Percentiles rank a stretch among this genome's conserved stretches.
Conservation (phyloP, 352 stramenopile species). For the Hyaloperonospora brassicae region DNA sequence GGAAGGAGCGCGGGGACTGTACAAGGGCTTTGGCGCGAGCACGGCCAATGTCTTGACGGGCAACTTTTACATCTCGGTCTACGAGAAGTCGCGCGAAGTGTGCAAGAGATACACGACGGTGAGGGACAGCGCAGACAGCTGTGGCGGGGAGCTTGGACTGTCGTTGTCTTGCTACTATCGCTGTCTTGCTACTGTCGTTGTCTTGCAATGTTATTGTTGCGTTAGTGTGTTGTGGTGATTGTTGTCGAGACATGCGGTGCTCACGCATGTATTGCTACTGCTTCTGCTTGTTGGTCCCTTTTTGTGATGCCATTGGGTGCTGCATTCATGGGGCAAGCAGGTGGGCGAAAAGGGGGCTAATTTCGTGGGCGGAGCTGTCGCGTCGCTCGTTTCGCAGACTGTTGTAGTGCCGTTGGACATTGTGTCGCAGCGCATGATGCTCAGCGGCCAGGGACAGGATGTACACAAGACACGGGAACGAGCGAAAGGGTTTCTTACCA, state of each 20-base stretch:
- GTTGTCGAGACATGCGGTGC: neutral
- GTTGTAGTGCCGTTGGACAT: constrained; percentile 84
- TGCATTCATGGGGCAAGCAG: constrained; percentile 10
- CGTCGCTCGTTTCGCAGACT: constrained; percentile 79
- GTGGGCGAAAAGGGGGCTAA: constrained; percentile 60
- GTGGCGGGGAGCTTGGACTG: neutral
- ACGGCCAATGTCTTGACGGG: constrained; percentile 79
- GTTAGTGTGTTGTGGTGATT: neutral
- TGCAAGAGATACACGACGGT: constrained; percentile 53
- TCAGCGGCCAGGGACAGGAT: constrained; percentile 65
- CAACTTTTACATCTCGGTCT: constrained; percentile 87
- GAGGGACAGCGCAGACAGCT: neutral
- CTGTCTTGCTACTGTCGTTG: too few relatives aligned
- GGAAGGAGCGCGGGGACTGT: constrained; percentile 69
- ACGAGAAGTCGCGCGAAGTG: constrained; percentile 74
- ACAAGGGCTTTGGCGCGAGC: constrained; percentile 84
- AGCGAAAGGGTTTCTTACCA: constrained; percentile 45
- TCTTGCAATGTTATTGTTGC: too few relatives aligned
- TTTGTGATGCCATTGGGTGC: neutral
- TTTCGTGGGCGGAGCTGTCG: constrained; percentile 64
- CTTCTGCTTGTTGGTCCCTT: neutral
- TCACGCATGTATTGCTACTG: constrained; percentile 5
- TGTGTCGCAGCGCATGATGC: constrained; percentile 86
- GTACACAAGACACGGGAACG: constrained; percentile 50
- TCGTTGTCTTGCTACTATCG: neutral